phyloP scores from a whole-genome alignment of 352 stramenopile species.

The Pythium myriotylum region DNA sequence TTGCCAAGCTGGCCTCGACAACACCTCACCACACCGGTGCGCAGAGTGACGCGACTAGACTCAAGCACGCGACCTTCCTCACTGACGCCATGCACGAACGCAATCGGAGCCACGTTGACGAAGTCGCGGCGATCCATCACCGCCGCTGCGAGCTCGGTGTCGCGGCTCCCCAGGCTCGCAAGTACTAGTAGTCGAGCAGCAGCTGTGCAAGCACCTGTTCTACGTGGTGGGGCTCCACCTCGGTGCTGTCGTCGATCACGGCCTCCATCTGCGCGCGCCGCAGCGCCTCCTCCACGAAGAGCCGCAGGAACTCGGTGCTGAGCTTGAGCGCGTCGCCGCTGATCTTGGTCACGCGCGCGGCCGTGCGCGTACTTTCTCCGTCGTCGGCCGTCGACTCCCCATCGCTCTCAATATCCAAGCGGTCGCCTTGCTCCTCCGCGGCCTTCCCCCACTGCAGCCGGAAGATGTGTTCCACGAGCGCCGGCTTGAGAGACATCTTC shows the following conservation, averaged over 20 bases:
- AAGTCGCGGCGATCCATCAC: slow-evolving; percentile 29
- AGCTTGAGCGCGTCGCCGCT: slow-evolving; percentile 73
- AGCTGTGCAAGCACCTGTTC: slow-evolving; percentile 84
- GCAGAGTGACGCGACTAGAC: slow-evolving; percentile 36
- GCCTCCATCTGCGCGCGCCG: slow-evolving; percentile 84
- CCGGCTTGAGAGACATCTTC: slow-evolving; percentile 48
- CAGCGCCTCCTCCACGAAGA: slow-evolving; percentile 79
- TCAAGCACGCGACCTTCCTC: slow-evolving; percentile 58
- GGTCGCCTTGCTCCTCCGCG: slow-evolving; percentile 23
- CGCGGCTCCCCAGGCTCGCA: slow-evolving; percentile 5
- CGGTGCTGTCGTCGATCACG: slow-evolving; percentile 81
- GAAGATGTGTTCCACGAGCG: slow-evolving; percentile 77
- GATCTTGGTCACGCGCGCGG: slow-evolving; percentile 65
- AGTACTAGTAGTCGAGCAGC: slow-evolving; percentile 70
- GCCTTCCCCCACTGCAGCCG: slow-evolving; percentile 56
- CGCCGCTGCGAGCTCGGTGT: slow-evolving; percentile 6
- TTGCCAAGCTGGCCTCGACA: slow-evolving; percentile 59
- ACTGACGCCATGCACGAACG: slow-evolving; percentile 43
- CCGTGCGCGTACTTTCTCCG: slow-evolving; percentile 27
- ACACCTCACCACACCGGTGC: background rate
- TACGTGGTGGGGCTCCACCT: slow-evolving; percentile 73
- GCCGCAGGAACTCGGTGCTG: slow-evolving; percentile 69
- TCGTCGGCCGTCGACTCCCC: slow-evolving; percentile 41
- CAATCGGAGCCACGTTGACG: slow-evolving; percentile 36
- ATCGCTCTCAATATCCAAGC: slow-evolving; percentile 37